These are phyloP conservation scores for Pythium utonaiense DNA, from an alignment of 352 stramenopile species.

Conservation along the genomic window DNA sequence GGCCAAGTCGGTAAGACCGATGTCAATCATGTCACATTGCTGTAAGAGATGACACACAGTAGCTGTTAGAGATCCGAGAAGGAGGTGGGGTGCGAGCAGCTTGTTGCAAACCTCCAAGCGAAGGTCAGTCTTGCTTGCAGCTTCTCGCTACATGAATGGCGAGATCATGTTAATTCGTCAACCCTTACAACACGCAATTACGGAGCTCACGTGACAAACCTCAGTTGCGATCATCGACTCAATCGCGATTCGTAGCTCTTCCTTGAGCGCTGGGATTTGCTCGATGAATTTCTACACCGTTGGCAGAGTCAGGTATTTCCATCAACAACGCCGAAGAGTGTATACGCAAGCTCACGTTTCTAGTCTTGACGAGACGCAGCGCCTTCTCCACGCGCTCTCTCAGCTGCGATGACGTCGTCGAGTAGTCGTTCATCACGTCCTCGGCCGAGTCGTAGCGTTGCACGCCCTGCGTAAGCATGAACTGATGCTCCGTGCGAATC, in stretches of 20 bases:
- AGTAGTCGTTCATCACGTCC: conserved; percentile 53
- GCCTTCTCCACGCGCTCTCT: conserved; percentile 60
- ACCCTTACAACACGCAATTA: too few relatives aligned
- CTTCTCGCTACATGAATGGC: conserved; percentile 17
- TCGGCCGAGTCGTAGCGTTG: conserved; percentile 46
- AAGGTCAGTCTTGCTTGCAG: conserved; percentile 58
- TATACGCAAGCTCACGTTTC: conserved; percentile 53
- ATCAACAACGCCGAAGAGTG: neutral
- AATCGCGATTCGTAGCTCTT: conserved; percentile 46
- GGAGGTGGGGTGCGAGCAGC: too few relatives aligned
- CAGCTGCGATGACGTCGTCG: conserved; percentile 37
- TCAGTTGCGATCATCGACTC: conserved; percentile 59
- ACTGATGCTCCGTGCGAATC: conserved; percentile 55
- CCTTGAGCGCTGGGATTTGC: conserved; percentile 49
- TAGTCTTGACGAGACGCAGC: conserved; percentile 65
- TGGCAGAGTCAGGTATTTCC: neutral
- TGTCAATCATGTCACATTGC: conserved; percentile 84
- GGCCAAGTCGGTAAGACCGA: conserved; percentile 64
- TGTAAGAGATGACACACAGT: conserved; percentile 21
- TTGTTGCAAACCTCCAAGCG: conserved; percentile 56
- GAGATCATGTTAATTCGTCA: too few relatives aligned
- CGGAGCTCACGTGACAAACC: conserved; percentile 29
- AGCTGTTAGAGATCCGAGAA: neutral
- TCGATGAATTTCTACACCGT: conserved; percentile 55
- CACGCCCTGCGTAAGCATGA: conserved; percentile 44